phyloP scores from a whole-genome alignment of 208 protist species.

The Leptomonas seymouri region DNA sequence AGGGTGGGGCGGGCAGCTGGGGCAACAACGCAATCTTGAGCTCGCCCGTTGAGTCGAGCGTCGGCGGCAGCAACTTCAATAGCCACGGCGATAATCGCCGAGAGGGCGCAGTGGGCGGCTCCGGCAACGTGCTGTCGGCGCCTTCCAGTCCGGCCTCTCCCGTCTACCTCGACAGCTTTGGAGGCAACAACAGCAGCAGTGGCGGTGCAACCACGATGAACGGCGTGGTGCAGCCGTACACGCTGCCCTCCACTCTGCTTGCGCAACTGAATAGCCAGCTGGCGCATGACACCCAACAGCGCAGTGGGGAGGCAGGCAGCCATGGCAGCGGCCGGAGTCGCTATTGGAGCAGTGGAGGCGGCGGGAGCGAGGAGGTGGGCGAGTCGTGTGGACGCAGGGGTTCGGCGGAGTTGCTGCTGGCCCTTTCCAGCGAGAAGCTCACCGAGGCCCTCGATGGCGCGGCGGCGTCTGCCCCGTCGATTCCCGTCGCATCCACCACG shows the following conservation, averaged over 20 bases:
- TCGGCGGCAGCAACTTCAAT: not conserved
- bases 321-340: too few relatives aligned
- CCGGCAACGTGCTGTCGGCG: not conserved
- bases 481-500: not conserved
- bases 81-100: not conserved
- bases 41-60: slow-evolving; percentile 5
- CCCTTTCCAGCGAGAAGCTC: not conserved
- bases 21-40: not conserved
- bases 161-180: not conserved
- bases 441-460: not conserved
- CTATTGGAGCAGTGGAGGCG: too few relatives aligned
- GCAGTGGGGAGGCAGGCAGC: not conserved
- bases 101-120: not conserved
- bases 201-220: too few relatives aligned
- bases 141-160: slow-evolving; percentile 1
- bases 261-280: not conserved
- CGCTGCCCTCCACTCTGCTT: slow-evolving; percentile 21
- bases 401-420: not conserved
- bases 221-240: not conserved
- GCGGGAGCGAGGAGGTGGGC: not conserved
- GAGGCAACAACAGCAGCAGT: not conserved
- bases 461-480: not conserved
- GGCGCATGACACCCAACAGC: not conserved
- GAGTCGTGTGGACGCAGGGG: not conserved
- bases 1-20: not conserved